A percentile compares a stretch with the other conserved stretches of the same genome.
Conservation (phyloP, 176 grass and related monocot species). For the Carex littledalei region DNA sequence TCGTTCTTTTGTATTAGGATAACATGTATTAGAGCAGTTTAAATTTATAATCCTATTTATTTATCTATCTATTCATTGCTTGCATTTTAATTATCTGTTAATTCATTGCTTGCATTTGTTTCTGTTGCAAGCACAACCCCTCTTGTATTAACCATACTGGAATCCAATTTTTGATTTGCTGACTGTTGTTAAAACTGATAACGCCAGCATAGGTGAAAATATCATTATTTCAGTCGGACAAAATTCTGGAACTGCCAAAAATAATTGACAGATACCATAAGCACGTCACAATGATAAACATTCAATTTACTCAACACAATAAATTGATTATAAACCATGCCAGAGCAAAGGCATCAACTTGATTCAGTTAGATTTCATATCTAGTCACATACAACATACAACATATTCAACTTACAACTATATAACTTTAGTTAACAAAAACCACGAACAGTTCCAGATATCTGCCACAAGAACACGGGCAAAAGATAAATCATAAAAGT, state of each 20-base stretch:
- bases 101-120: neutral
- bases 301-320: neutral
- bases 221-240: neutral
- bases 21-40: no score
- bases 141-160: neutral
- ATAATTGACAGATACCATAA: neutral
- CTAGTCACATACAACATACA: neutral
- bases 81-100: neutral
- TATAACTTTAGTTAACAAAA: slow-evolving; percentile 18
- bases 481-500: neutral
- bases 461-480: neutral
- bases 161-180: neutral
- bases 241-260: neutral
- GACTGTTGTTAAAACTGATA: neutral
- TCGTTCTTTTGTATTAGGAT: neutral
- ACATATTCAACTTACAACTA: neutral
- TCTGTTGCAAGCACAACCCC: neutral
- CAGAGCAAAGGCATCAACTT: neutral
- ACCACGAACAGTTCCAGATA: slow-evolving; percentile 6
- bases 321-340: neutral
- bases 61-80: no score
- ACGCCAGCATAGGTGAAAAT: neutral
- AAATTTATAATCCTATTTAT: no score
- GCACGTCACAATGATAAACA: neutral
- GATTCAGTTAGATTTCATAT: slow-evolving; percentile 21